These are phyloP conservation scores for Xylaria cubensis DNA, from an alignment of 495 filamentous ascomycete genomes.

Conservation along the genomic window DNA sequence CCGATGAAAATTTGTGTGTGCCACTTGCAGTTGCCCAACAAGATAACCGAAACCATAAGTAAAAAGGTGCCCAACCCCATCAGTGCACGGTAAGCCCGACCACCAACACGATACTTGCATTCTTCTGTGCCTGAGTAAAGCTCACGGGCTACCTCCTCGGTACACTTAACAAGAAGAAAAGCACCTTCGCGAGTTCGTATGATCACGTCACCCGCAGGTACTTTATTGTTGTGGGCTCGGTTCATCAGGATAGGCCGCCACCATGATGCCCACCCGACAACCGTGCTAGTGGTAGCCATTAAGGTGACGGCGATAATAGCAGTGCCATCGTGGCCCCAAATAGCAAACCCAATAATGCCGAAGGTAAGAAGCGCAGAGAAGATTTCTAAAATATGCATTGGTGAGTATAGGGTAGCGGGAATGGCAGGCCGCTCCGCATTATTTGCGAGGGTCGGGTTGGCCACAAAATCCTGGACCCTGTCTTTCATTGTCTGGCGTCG, in stretches of 20 bases:
- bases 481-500: slow-evolving; percentile 43
- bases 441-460: slow-evolving; percentile 45
- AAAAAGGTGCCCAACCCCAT: slow-evolving; percentile 65
- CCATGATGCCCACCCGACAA: slow-evolving; percentile 60
- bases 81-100: slow-evolving; percentile 52
- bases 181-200: slow-evolving; percentile 66
- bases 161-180: slow-evolving; percentile 66
- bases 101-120: slow-evolving; percentile 58
- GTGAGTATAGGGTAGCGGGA: slow-evolving; percentile 53
- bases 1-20: slow-evolving; percentile 65
- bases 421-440: slow-evolving; percentile 49
- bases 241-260: slow-evolving; percentile 61
- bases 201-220: slow-evolving; percentile 65
- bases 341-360: slow-evolving; percentile 47
- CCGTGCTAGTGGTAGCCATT: slow-evolving; percentile 54
- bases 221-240: slow-evolving; percentile 54
- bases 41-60: slow-evolving; percentile 66
- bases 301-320: slow-evolving; percentile 56
- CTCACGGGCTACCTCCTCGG: slow-evolving; percentile 68
- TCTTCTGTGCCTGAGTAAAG: slow-evolving; percentile 67
- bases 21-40: slow-evolving; percentile 68
- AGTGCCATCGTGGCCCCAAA: slow-evolving; percentile 56
- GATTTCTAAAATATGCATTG: slow-evolving; percentile 59
- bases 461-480: slow-evolving; percentile 44
- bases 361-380: slow-evolving; percentile 58